These are phyloP conservation scores for Moricandia arvensis DNA, from an alignment of 345 rosid genomes.

Conservation along the genomic window DNA sequence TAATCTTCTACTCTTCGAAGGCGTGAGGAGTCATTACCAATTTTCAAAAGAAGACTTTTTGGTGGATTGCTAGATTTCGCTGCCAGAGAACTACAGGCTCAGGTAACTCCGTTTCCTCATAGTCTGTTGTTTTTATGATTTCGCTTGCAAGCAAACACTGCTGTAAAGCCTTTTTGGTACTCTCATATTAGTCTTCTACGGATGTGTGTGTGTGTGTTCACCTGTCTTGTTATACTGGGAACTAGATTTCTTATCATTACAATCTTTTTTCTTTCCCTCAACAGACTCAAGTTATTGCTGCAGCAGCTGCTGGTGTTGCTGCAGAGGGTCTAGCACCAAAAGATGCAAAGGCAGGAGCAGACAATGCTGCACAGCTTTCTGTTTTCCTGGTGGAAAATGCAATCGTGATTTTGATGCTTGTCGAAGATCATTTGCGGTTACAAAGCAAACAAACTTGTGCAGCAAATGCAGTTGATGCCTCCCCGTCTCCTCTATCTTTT, in stretches of 20 bases:
- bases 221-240: constrained; percentile 11
- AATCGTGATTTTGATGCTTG: constrained; percentile 97
- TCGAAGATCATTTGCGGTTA: constrained; percentile 95
- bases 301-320: constrained; percentile 99
- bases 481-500: constrained; percentile 76
- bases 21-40: constrained; percentile 94
- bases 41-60: constrained; percentile 94
- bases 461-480: constrained; percentile 48
- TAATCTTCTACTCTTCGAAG: constrained; percentile 46
- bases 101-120: constrained; percentile 49
- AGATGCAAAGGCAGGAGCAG: constrained; percentile 86
- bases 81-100: constrained; percentile 95
- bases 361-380: constrained; percentile 98
- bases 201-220: constrained; percentile 9
- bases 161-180: constrained; percentile 17
- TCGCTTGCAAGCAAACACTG: constrained; percentile 14
- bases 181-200: constrained; percentile 29
- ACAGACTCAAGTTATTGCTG: constrained; percentile 99
- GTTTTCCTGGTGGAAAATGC: constrained; percentile 98
- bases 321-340: constrained; percentile 92
- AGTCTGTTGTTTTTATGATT: constrained; percentile 12
- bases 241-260: constrained; percentile 29
- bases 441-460: constrained; percentile 87
- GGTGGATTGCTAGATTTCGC: constrained; percentile 94
- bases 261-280: constrained; percentile 33